These are phyloP conservation scores for Solidago caesia DNA, from an alignment of 129 eudicot species.

Conservation along the genomic window DNA sequence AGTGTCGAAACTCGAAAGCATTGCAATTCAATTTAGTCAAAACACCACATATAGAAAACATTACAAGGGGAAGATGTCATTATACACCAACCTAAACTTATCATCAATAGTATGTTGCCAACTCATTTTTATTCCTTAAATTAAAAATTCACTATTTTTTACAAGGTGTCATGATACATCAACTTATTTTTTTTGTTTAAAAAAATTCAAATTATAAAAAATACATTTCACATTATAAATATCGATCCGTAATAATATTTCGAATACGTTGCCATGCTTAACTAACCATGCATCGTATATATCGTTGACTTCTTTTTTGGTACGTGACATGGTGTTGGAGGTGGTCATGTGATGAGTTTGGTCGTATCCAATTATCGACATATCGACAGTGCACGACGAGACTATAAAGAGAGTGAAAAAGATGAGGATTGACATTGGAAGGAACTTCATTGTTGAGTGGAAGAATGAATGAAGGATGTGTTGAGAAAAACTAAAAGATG, in stretches of 20 bases:
- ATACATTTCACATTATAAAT: too few relatives aligned
- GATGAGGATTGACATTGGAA: background rate
- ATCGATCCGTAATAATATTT: too few relatives aligned
- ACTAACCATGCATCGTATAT: constrained; percentile 46
- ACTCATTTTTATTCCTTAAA: too few relatives aligned
- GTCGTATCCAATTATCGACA: constrained; percentile 34
- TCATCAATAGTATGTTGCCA: too few relatives aligned
- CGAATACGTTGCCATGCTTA: constrained; percentile 38
- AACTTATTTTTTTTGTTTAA: too few relatives aligned
- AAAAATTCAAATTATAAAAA: too few relatives aligned
- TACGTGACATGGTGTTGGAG: constrained; percentile 6
- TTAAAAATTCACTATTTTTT: too few relatives aligned
- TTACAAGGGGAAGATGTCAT: too few relatives aligned
- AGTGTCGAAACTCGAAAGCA: constrained; percentile 20
- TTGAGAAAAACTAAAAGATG: background rate
- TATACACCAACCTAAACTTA: too few relatives aligned
- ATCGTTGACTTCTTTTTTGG: constrained; percentile 34
- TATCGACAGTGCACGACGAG: constrained; percentile 22
- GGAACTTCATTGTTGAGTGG: constrained; percentile 19
- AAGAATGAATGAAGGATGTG: background rate
- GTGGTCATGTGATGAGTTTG: constrained; percentile 22
- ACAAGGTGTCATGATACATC: too few relatives aligned
- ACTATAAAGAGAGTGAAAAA: constrained; percentile 16
- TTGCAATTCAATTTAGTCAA: constrained; percentile 5
- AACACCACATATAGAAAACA: background rate